Evolutionary conservation across 768 basidiomycete species (phyloP).

Genomic region (Podaxis pistillaris): DNA sequence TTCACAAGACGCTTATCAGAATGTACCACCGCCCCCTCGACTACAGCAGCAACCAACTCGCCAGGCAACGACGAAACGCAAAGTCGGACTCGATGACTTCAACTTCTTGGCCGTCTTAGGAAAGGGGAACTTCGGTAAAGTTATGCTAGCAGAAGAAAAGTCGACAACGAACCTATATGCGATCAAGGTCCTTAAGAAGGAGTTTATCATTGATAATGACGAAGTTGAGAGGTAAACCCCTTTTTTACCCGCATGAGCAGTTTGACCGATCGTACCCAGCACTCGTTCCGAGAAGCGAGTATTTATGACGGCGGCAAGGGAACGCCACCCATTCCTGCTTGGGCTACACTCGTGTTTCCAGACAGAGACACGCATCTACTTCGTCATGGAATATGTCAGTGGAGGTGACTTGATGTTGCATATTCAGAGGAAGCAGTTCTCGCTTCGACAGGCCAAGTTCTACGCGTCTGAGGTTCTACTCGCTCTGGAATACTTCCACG

Average conservation of each 20-base stretch:
- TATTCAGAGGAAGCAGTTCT: constrained; percentile 99
- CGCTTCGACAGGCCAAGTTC: constrained; percentile 97
- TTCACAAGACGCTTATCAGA: constrained; percentile 19
- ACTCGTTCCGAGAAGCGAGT: constrained; percentile 99
- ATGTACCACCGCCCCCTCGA: constrained; percentile 20
- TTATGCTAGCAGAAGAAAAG: constrained; percentile 99
- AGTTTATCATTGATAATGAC: constrained; percentile 99
- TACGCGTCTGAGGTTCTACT: constrained; percentile 96
- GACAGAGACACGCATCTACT: constrained; percentile 98
- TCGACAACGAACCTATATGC: constrained; percentile 83
- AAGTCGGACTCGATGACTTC: constrained; percentile 97
- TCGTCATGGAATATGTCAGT: constrained; percentile 99
- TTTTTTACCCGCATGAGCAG: too few species aligned
- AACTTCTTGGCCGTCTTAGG: constrained; percentile 98
- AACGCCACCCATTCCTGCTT: constrained; percentile 96
- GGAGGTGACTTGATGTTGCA: constrained; percentile 99
- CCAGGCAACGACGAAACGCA: constrained; percentile 59
- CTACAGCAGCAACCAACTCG: constrained; percentile 37
- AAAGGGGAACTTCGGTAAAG: constrained; percentile 99
- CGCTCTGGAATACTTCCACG: constrained; percentile 97
- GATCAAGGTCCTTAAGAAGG: constrained; percentile 99
- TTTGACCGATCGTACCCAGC: constrained; percentile 38
- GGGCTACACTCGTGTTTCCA: constrained; percentile 99
- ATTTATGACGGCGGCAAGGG: constrained; percentile 93
- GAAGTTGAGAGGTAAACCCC: constrained; percentile 90